Evolutionary conservation across 1,139 yeast species (phyloP).

Genomic region (Geotrichum klebahnii): DNA sequence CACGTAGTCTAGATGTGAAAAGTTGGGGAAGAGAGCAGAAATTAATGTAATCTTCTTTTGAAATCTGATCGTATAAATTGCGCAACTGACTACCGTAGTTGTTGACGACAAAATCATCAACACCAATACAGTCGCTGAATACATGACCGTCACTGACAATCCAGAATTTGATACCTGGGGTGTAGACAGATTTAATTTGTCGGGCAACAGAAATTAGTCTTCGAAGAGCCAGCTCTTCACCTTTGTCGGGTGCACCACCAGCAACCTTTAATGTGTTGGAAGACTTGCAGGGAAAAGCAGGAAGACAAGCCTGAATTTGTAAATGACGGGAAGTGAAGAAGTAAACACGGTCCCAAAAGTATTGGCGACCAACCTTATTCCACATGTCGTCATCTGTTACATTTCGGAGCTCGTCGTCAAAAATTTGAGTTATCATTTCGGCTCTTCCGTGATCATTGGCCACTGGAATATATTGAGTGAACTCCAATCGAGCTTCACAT

Average conservation of each 20-base stretch:
- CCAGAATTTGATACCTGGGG: slow-evolving; percentile 23
- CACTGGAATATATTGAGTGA: slow-evolving; percentile 6
- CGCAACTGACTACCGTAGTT: slow-evolving; percentile 19
- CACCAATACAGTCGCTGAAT: slow-evolving; percentile 24
- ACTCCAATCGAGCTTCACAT: slow-evolving; percentile 13
- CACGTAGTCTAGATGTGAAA: slow-evolving; percentile 18
- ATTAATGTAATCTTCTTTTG: slow-evolving; percentile 16
- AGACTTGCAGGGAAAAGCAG: slow-evolving; percentile 24
- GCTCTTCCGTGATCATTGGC: not conserved
- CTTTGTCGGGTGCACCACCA: slow-evolving; percentile 20
- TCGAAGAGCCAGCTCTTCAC: slow-evolving; percentile 22
- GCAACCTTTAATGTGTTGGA: slow-evolving; percentile 22
- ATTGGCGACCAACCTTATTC: slow-evolving; percentile 14
- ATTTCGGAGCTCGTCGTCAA: slow-evolving; percentile 21
- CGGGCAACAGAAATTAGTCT: slow-evolving; percentile 18
- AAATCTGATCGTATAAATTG: slow-evolving; percentile 12
- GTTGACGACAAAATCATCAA: slow-evolving; percentile 22
- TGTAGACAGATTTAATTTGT: slow-evolving; percentile 14
- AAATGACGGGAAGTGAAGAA: slow-evolving; percentile 19
- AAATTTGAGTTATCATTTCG: slow-evolving; percentile 14
- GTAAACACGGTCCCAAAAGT: slow-evolving; percentile 15
- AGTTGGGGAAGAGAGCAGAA: slow-evolving; percentile 21
- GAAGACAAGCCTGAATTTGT: slow-evolving; percentile 21
- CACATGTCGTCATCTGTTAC: slow-evolving; percentile 22
- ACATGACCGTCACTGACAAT: slow-evolving; percentile 24